Evolutionary conservation across 2,329 filamentous ascomycete genomes (phyloP).

Genomic region (Aspergillus sp.): DNA sequence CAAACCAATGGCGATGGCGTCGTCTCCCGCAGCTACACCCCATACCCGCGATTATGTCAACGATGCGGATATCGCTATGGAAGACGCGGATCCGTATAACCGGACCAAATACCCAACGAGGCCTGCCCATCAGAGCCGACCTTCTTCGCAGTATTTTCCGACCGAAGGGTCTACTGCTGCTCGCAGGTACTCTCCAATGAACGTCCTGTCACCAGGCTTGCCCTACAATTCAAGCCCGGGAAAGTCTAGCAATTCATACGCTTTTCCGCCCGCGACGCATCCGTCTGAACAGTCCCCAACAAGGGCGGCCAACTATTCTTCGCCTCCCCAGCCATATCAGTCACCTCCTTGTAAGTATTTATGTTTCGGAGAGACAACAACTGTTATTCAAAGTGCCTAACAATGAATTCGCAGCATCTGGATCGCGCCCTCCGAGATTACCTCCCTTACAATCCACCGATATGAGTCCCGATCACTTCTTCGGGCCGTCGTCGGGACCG

Average conservation of each 20-base stretch:
- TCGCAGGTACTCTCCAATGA: slow-evolving; percentile 95
- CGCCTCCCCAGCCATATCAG: slow-evolving; percentile 59
- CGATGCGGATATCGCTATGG: slow-evolving; percentile 80
- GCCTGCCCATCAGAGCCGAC: slow-evolving; percentile 68
- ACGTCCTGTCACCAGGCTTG: slow-evolving; percentile 75
- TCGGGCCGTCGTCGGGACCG: slow-evolving; percentile 68
- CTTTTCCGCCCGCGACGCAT: slow-evolving; percentile 54
- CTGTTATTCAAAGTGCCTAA: not conserved
- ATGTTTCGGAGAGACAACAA: not conserved
- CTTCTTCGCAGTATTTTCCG: slow-evolving; percentile 70
- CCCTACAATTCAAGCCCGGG: slow-evolving; percentile 70
- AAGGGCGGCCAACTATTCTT: slow-evolving; percentile 59
- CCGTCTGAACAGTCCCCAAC: slow-evolving; percentile 75
- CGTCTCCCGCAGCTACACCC: slow-evolving; percentile 59
- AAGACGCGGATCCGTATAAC: slow-evolving; percentile 83
- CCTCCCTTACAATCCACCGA: slow-evolving; percentile 72
- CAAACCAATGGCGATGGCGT: slow-evolving; percentile 55
- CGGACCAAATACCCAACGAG: slow-evolving; percentile 83
- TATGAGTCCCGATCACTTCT: slow-evolving; percentile 66
- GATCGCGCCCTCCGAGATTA: slow-evolving; percentile 62
- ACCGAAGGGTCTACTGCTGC: slow-evolving; percentile 79
- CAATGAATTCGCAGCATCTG: slow-evolving; percentile 36
- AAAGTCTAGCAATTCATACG: slow-evolving; percentile 52
- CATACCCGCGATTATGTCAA: slow-evolving; percentile 64
- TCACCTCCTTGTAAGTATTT: slow-evolving; percentile 55